phyloP scores from a whole-genome alignment of 208 protist genomes.

The Acanthamoeba royreba region DNA sequence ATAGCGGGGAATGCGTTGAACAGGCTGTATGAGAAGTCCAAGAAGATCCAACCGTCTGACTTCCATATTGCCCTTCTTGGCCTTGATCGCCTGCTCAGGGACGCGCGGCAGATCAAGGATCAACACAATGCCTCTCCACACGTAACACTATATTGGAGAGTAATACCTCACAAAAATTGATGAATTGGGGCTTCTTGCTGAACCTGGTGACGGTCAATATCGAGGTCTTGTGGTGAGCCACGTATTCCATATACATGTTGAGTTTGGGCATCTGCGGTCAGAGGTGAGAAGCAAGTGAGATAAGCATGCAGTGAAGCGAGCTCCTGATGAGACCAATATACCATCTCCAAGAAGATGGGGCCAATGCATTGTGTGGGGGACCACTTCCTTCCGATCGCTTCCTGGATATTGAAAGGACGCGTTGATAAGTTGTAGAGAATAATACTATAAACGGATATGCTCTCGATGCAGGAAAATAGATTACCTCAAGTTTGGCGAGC shows the following conservation, averaged over 20 bases:
- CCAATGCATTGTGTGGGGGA: neutral
- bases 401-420: neutral
- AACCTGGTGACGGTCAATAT: neutral
- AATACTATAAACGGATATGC: neutral
- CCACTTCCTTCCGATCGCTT: neutral
- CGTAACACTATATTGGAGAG: no score
- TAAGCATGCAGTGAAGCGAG: neutral
- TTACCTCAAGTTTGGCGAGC: neutral
- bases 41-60: neutral
- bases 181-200: neutral
- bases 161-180: neutral
- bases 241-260: neutral
- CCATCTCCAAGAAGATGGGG: neutral
- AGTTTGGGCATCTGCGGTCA: neutral
- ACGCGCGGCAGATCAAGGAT: no score
- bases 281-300: no score
- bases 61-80: neutral
- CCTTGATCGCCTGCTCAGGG: neutral
- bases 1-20: constrained; percentile 11
- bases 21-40: neutral
- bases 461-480: neutral
- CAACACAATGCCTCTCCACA: no score
- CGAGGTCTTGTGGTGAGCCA: neutral
- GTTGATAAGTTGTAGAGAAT: neutral
- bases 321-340: neutral